Base-by-base conservation (phyloP, 2,329 filamentous ascomycete species). In the Apiospora sp. region DNA sequence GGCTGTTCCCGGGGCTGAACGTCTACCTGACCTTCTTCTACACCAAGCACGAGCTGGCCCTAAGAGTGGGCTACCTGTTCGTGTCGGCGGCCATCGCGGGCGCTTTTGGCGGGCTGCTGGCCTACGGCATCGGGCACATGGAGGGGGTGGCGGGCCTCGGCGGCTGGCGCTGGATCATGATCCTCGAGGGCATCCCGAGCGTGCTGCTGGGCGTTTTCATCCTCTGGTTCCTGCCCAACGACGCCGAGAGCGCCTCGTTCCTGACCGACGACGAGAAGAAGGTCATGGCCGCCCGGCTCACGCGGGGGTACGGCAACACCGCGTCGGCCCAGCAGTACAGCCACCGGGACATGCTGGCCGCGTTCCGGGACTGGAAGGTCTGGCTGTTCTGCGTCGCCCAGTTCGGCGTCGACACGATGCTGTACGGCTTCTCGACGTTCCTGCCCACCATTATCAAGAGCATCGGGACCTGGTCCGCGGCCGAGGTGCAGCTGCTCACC, bases 341-440 rank as follows among this genome's bases (percentile, higher is more conserved):
- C 75, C 89, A 87, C 82, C 80, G 82, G 12, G 93, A 95, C 77
- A 92, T 94, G 78, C 83, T 86, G 75, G 88, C 88, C 71, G 92
- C 91, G 0, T 89, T 93, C 73, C 87, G 85, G 75, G 93, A 96
- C 81, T 94, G 92, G 92, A 94, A 93, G 79, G 89, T 94, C 34
- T 94, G 91, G 86, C 83, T 87, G 1, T 94, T 94, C 79, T 91
- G 87, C 75, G 80, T 90, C 49, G 92, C 86, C 6, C 92, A 94
- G 79, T 95, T 95, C 78, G 92, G 92, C 5, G 87, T 88, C 22
- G 92, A 94, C 77, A 93, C 91, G 0, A 93, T 95, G 89, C 86
- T 95, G 0, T 95, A 95, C 78, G 86, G 93, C 5, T 95, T 91
- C 81, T 92, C 90, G 69, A 94, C 92, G 0, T 95, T 95, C 79